phyloP scores from a whole-genome alignment of 2,329 filamentous ascomycete genomes.

The Clarireedia paspali region DNA sequence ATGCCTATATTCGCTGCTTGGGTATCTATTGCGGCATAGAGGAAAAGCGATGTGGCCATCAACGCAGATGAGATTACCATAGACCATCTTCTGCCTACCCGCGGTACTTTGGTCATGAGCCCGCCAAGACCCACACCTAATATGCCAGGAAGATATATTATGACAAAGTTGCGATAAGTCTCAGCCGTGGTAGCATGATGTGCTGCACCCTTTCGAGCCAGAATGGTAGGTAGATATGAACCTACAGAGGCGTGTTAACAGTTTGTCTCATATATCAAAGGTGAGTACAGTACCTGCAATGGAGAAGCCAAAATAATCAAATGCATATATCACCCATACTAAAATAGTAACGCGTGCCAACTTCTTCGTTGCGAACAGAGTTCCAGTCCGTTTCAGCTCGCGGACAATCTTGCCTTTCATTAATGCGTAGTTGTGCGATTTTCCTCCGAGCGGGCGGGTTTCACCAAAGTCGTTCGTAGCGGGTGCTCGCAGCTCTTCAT shows the following conservation, averaged over 20 bases:
- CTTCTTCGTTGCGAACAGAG: constrained; percentile 36
- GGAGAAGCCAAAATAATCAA: constrained; percentile 41
- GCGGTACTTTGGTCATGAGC: constrained; percentile 14
- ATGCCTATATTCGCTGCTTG: constrained; percentile 24
- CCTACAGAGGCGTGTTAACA: constrained; percentile 26
- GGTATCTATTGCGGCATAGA: constrained; percentile 23
- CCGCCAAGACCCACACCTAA: constrained; percentile 23
- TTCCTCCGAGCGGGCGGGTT: neutral
- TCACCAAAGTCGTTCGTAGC: neutral
- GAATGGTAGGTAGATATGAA: constrained; percentile 32
- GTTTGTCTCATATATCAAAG: constrained; percentile 10
- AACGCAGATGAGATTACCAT: constrained; percentile 24
- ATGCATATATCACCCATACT: constrained; percentile 43
- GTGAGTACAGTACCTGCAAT: constrained; percentile 32
- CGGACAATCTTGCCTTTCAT: neutral
- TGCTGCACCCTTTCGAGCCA: constrained; percentile 24
- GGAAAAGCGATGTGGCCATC: constrained; percentile 23
- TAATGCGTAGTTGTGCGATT: neutral
- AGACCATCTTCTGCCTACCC: constrained; percentile 24
- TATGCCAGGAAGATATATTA: constrained; percentile 31
- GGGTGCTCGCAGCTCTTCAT: neutral
- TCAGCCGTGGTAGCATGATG: constrained; percentile 20
- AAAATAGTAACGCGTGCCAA: constrained; percentile 39
- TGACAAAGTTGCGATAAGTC: constrained; percentile 31
- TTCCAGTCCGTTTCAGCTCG: constrained; percentile 36